phyloP scores from a whole-genome alignment of 2,329 filamentous ascomycete species.

The Colletotrichum euphorbiae region DNA sequence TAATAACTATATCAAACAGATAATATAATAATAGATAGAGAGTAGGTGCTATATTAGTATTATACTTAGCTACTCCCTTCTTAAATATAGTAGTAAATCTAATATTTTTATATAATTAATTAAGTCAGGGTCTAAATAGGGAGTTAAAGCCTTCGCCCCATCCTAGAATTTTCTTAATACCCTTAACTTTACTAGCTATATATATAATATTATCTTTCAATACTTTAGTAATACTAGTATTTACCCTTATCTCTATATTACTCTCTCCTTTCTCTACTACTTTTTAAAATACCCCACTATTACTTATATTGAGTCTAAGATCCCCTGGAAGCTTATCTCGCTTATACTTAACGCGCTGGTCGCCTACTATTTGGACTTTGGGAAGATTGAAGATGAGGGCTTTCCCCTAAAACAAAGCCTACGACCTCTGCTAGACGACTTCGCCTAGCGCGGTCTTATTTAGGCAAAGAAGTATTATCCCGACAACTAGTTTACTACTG shows the following conservation, averaged over 20 bases:
- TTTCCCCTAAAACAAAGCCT: conserved; percentile 62
- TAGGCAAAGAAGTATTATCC: conserved; percentile 72
- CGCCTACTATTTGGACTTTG: neutral
- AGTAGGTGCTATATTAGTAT: conserved; percentile 68
- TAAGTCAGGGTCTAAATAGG: neutral
- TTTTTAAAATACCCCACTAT: conserved; percentile 58
- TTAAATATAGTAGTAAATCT: conserved; percentile 59
- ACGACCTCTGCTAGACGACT: conserved; percentile 76
- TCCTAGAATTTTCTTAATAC: neutral
- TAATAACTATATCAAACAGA: conserved; percentile 66
- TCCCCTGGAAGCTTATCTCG: conserved; percentile 66
- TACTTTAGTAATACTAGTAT: conserved; percentile 66
- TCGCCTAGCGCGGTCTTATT: conserved; percentile 71
- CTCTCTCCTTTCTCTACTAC: conserved; percentile 68
- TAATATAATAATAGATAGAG: conserved; percentile 63
- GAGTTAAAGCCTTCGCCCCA: neutral
- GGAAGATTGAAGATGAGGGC: conserved; percentile 45
- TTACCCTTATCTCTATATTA: conserved; percentile 71
- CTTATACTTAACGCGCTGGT: conserved; percentile 54
- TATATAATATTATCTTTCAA: neutral
- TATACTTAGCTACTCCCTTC: conserved; percentile 63
- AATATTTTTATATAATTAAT: conserved; percentile 1
- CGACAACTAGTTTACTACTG: conserved; percentile 66
- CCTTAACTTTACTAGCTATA: neutral
- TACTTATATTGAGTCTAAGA: conserved; percentile 54